Conservation (phyloP, 805 yeast species). For the Cyberlindnera americana region DNA sequence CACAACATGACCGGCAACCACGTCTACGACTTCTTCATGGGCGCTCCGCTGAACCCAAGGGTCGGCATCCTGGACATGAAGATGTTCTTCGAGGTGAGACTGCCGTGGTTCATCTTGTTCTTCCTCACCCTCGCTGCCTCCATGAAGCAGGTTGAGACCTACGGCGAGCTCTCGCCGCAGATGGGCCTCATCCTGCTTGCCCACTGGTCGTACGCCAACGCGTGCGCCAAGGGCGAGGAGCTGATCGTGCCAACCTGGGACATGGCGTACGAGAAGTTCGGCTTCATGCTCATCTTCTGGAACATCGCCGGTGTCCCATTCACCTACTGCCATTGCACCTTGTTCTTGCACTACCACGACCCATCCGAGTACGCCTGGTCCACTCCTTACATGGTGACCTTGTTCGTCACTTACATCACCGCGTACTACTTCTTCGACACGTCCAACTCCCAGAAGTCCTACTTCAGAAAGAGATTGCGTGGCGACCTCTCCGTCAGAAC, state of each 20-base stretch:
- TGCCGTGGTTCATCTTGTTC: conserved; percentile 92
- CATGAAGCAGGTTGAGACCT: conserved; percentile 73
- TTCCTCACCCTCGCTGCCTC: conserved; percentile 73
- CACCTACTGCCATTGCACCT: conserved; percentile 93
- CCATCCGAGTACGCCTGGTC: conserved; percentile 83
- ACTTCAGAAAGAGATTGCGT: conserved; percentile 78
- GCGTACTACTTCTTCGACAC: conserved; percentile 95
- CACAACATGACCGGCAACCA: conserved; percentile 90
- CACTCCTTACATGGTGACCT: conserved; percentile 48
- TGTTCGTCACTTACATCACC: conserved; percentile 52
- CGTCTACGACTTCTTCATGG: conserved; percentile 92
- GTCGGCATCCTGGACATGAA: conserved; percentile 89
- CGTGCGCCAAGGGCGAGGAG: conserved; percentile 97
- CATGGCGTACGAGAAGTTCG: conserved; percentile 98
- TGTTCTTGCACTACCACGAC: conserved; percentile 76
- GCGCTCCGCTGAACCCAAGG: conserved; percentile 96
- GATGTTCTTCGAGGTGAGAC: conserved; percentile 95
- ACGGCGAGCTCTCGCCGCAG: conserved; percentile 79
- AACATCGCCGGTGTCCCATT: conserved; percentile 98
- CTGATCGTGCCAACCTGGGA: conserved; percentile 98
- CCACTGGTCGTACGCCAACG: conserved; percentile 93
- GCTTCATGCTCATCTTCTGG: conserved; percentile 99
- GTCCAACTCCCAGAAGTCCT: conserved; percentile 90
- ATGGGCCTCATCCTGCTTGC: conserved; percentile 71
- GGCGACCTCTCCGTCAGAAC: conserved; percentile 78